A percentile compares a stretch with the other conserved stretches of the same genome.
These are phyloP conservation scores for Lasiodiplodia theobromae DNA, from an alignment of 2,329 filamentous ascomycete genomes.

Conservation along the genomic window DNA sequence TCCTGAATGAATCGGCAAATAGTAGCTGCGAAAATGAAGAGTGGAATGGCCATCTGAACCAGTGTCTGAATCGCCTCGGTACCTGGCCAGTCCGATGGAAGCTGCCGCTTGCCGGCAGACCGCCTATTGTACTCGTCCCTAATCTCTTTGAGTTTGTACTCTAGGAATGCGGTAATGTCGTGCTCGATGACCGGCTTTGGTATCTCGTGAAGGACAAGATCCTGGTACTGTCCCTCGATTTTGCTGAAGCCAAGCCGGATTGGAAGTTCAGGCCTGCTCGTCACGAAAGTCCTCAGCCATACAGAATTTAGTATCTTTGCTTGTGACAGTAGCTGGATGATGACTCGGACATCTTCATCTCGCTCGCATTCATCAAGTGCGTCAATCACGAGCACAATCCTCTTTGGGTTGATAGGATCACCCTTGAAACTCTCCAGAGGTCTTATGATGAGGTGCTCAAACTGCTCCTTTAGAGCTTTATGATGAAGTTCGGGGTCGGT, in stretches of 20 bases:
- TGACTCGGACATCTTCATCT: not conserved
- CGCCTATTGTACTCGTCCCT: not conserved
- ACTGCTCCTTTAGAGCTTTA: conserved; percentile 35
- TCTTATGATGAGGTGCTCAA: too few relatives aligned
- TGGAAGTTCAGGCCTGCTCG: not conserved
- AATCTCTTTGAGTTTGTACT: not conserved
- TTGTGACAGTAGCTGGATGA: not conserved
- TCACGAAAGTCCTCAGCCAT: not conserved
- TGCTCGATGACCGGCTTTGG: not conserved
- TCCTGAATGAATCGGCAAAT: too few relatives aligned
- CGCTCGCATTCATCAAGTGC: conserved; percentile 32
- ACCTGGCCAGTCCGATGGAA: conserved; percentile 33
- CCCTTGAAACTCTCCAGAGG: too few relatives aligned
- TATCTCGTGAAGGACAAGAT: not conserved
- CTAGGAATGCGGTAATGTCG: not conserved
- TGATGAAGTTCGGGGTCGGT: too few relatives aligned
- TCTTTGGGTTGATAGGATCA: not conserved
- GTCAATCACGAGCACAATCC: conserved; percentile 31
- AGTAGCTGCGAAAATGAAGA: conserved; percentile 42
- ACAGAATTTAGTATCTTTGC: not conserved
- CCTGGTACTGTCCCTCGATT: not conserved
- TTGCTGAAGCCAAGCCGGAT: not conserved
- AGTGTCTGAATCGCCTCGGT: conserved; percentile 36
- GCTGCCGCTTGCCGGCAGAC: too few relatives aligned
- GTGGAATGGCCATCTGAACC: conserved; percentile 38